Evolutionary conservation across 176 grass and related monocot species (phyloP), one percentile per base, ranked within the genome.

Genomic region (Alloteropsis semialata): DNA sequence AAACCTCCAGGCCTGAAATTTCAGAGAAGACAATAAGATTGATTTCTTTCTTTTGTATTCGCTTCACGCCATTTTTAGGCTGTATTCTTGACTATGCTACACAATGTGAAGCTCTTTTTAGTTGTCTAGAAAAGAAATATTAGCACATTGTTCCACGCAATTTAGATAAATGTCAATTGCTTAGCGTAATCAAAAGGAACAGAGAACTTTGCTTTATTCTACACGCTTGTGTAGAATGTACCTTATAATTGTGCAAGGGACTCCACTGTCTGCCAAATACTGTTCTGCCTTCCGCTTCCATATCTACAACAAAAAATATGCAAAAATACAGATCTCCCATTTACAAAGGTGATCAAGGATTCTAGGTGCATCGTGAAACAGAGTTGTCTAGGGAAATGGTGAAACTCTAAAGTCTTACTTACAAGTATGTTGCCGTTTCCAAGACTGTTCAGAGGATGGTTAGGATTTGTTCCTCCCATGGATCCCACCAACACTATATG

Each of bases 261-360:
- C 71, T 62, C 94, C 91, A 63, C 89, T 94, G 68, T 97, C 85
- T 67, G 94, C 92, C 81, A 97, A 84, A 91, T 97, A 94, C 63
- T 97, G 89, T 70, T 97, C 92, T 12, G 89, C 83, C 72, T 94
- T 92, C 74, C 89, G 89, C 69, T 97, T 97, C 94, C 94, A 97
- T 19, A 97, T 83, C 92, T 94, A 66, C 41, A 94, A 1, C 16
- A 88, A 42, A 29, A 7, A 50, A 38, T 1, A 36, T 3, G 5
- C 2, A 36, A 36, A 36, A 36, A 36, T 28, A 18, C 27, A 18
- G 54, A 54, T 12, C 25, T 69, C 17, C 69, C 15, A 42, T 59
- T 6, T 22, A 39, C 43, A 78, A 44, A 29, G 37, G 29, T 8
- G 53, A 48, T 72, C 10, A 8, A 49, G 21, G 0, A 3, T 49